Conservation (phyloP, 257 asterid genomes). For the Fraxinus americana region DNA sequence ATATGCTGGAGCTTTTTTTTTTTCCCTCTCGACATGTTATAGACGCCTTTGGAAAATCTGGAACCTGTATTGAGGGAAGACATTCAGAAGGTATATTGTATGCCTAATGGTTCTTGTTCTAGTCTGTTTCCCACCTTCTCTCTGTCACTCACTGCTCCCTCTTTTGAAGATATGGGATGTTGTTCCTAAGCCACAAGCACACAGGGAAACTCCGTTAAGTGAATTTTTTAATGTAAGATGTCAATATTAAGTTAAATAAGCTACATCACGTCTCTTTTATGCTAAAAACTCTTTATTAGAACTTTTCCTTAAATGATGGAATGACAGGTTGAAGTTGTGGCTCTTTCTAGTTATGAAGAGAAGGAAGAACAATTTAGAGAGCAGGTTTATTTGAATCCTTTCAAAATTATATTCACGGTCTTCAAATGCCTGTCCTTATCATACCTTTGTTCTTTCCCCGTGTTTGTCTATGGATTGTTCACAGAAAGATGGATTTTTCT, state of each 20-base stretch:
- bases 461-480: slow-evolving; percentile 9
- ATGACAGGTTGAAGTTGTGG: slow-evolving; percentile 80
- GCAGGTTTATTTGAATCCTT: slow-evolving; percentile 57
- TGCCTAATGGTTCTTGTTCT: slow-evolving; percentile 6
- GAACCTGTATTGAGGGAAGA: slow-evolving; percentile 94
- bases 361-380: slow-evolving; percentile 82
- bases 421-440: slow-evolving; percentile 18
- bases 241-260: slow-evolving; percentile 18
- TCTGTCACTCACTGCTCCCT: slow-evolving; percentile 15
- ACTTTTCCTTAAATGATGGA: slow-evolving; percentile 25
- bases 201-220: slow-evolving; percentile 83
- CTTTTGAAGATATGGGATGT: slow-evolving; percentile 87
- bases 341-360: slow-evolving; percentile 84
- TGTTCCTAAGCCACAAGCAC: slow-evolving; percentile 95
- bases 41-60: slow-evolving; percentile 95
- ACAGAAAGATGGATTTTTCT: slow-evolving; percentile 28
- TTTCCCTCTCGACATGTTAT: slow-evolving; percentile 28
- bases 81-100: slow-evolving; percentile 74
- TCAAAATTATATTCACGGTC: slow-evolving; percentile 18
- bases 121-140: slow-evolving; percentile 18
- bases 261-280: slow-evolving; percentile 9
- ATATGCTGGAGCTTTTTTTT: slow-evolving; percentile 7
- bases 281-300: neutral
- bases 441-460: slow-evolving; percentile 6
- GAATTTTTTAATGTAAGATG: slow-evolving; percentile 93